phyloP scores from a whole-genome alignment of 2,329 filamentous ascomycete species.

The Penicillium psychrosexuale region DNA sequence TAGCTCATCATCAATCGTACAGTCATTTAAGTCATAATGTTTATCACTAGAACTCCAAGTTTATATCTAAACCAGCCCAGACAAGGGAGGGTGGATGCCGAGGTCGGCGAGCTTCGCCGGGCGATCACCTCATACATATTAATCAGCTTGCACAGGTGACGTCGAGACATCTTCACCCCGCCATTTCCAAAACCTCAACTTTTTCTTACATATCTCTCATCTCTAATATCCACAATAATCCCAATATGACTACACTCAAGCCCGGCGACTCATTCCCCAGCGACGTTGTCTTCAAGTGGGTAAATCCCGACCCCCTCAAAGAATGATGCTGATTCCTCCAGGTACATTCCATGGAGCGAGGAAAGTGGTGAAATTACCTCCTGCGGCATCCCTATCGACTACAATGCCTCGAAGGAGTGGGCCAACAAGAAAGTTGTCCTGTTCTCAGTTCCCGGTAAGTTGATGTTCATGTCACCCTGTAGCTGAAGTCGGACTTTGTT shows the following conservation, averaged over 20 bases:
- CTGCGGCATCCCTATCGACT: slow-evolving; percentile 75
- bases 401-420: slow-evolving; percentile 76
- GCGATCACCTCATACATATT: slow-evolving; percentile 6
- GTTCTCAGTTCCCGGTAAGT: slow-evolving; percentile 63
- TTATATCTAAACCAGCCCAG: neutral
- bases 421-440: slow-evolving; percentile 69
- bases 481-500: neutral
- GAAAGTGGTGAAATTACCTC: slow-evolving; percentile 67
- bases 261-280: slow-evolving; percentile 78
- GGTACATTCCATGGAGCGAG: slow-evolving; percentile 72
- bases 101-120: slow-evolving; percentile 2
- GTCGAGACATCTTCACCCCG: neutral
- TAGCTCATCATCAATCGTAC: no score
- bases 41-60: neutral
- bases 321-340: slow-evolving; percentile 27
- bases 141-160: slow-evolving; percentile 1
- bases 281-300: slow-evolving; percentile 70
- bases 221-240: neutral
- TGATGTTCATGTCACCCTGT: neutral
- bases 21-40: no score
- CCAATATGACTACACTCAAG: slow-evolving; percentile 64
- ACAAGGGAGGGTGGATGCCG: neutral
- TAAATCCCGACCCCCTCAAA: slow-evolving; percentile 7
- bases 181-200: neutral
- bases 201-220: neutral